Evolutionary conservation across 2,329 filamentous ascomycete species (phyloP), one percentile per base, ranked within the genome.

Genomic region (Ophiocordyceps robertsii): DNA sequence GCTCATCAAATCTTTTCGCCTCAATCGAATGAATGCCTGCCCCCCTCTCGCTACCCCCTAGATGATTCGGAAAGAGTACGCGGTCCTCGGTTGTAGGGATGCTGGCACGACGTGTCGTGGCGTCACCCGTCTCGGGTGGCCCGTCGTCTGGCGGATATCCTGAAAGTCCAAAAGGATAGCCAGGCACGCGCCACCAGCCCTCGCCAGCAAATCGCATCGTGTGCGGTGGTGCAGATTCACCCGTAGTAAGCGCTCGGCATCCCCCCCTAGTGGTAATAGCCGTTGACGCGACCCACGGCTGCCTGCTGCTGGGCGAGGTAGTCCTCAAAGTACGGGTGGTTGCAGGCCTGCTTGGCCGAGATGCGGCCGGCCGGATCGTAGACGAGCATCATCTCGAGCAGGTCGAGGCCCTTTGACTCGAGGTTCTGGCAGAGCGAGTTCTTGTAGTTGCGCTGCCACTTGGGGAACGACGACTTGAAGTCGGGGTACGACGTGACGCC

Each of bases 401-500:
- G 70, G 44, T 87, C 78, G 12, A 85, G 69, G 21, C 83, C 83
- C 21, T 71, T 63, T 2, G 84, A 77, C 51, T 93, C 84, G 38
- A 95, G 73, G 42, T 73, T 81, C 37, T 76, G 74, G 55, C 88
- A 84, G 31, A 92, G 70, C 27, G 75, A 66, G 39, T 70, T 68
- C 21, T 73, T 70, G 45, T 75, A 70, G 56, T 88, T 82, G 44
- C 85, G 78, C 53, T 74, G 72, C 88, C 88, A 95, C 66, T 93
- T 93, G 50, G 88, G 88, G 65, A 95, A 95, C 3, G 84, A 89
- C 27, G 83, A 62, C 65, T 95, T 95, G 73, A 88, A 95, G 63
- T 95, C 89, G 36, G 88, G 88, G 67, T 93, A 93, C 8, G 84
- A 88, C n/a, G 86, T 92, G 45, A 95, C 87, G 46, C 88, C 88